Evolutionary conservation across 2,329 filamentous ascomycete species (phyloP).

Genomic region (Pseudonectria buxi): DNA sequence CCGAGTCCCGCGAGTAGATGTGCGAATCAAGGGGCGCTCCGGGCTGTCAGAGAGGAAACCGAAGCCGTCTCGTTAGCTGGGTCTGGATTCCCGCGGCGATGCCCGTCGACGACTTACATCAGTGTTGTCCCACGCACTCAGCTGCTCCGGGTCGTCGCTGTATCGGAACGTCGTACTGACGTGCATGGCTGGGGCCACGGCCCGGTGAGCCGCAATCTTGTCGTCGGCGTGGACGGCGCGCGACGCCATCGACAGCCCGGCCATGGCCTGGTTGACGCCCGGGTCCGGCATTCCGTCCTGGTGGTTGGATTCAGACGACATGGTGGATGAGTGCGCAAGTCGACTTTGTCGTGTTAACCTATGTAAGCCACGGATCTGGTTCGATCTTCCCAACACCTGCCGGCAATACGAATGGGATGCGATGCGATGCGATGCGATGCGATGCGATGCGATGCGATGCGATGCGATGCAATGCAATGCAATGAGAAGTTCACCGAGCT

Average conservation of each 20-base stretch:
- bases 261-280: slow-evolving; percentile 9
- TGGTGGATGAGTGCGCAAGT: too few relatives aligned
- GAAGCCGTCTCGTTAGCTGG: slow-evolving; percentile 12
- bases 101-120: slow-evolving; percentile 50
- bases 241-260: slow-evolving; percentile 51
- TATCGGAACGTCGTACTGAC: slow-evolving; percentile 91
- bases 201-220: slow-evolving; percentile 62
- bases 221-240: slow-evolving; percentile 79
- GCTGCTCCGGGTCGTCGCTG: slow-evolving; percentile 57
- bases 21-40: slow-evolving; percentile 53
- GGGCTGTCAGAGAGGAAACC: slow-evolving; percentile 30
- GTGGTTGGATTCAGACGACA: too few relatives aligned
- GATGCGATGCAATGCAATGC: too few relatives aligned
- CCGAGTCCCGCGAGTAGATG: slow-evolving; percentile 75
- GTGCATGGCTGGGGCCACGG: slow-evolving; percentile 84
- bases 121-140: slow-evolving; percentile 45
- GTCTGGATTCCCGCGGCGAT: too few relatives aligned
- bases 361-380: too few relatives aligned
- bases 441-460: too few relatives aligned
- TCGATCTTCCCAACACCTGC: too few relatives aligned
- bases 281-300: background rate
- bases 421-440: too few relatives aligned
- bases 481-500: too few relatives aligned
- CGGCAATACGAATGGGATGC: too few relatives aligned
- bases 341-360: slow-evolving; percentile 16